A percentile compares a stretch with the other conserved stretches of the same genome.
These are phyloP conservation scores for Fraxinus angustifolia DNA, from an alignment of 305 asterid species.

Conservation along the genomic window DNA sequence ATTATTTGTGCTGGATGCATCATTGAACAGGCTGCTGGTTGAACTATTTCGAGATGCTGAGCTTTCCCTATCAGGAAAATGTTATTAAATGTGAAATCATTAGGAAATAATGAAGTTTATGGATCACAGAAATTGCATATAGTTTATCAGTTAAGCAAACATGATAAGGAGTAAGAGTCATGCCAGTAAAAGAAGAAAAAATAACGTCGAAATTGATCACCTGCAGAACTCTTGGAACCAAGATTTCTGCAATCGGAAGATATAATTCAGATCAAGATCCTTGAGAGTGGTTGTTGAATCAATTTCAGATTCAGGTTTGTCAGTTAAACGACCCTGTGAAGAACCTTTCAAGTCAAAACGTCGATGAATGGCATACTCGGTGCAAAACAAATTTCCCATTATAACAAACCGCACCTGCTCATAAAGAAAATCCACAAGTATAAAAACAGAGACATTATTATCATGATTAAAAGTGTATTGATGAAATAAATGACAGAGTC, in stretches of 20 bases:
- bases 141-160: background rate
- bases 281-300: conserved; percentile 83
- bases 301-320: conserved; percentile 69
- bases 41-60: background rate
- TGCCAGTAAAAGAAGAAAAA: background rate
- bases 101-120: background rate
- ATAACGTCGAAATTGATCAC: conserved; percentile 31
- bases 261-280: conserved; percentile 84
- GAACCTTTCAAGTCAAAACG: conserved; percentile 95
- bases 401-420: conserved; percentile 86
- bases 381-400: conserved; percentile 88
- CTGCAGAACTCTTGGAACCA: conserved; percentile 83
- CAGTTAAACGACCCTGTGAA: conserved; percentile 81
- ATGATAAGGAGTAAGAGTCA: background rate
- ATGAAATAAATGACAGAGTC: background rate
- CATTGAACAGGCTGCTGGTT: background rate
- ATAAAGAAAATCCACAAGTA: conserved; percentile 6
- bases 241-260: conserved; percentile 64
- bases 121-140: background rate
- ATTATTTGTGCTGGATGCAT: background rate
- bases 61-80: background rate
- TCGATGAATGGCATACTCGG: conserved; percentile 63
- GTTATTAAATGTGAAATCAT: background rate
- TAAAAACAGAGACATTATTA: background rate
- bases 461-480: background rate